Base-by-base conservation (phyloP, 2,329 filamentous ascomycete genomes). In the Albophoma yamanashiensis region DNA sequence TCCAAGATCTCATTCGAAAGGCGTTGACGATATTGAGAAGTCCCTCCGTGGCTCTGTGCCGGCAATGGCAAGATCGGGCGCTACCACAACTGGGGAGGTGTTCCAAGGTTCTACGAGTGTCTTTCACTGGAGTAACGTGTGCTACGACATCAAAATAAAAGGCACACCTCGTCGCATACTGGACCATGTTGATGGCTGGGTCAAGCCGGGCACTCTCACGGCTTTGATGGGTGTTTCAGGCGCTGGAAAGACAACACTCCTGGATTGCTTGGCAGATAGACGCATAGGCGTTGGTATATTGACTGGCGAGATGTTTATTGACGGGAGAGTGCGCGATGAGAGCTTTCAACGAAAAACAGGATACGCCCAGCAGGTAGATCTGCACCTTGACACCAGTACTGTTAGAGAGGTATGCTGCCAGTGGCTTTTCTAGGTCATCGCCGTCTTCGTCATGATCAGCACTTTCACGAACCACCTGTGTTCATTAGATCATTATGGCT, bases 331-430 rank as follows among this genome's bases (percentile, higher is more conserved):
- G 55, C 81, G 85, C 39, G 86, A 89, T 63, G 77, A 78, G 7
- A 87, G 84, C 1, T 89, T 89, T 77, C 86, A 89, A 68, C 83
- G 87, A 25, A 88, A 87, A 70, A 88, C 86, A 0, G 87, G 87
- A 36, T 89, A 89, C 64, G 87, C 87, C 34, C 86, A 89, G 66
- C 87, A 90, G 68, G 67, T 89, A 66, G 87, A 90, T 76, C 77
- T 73, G 7, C 71, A 73, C 45, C 60, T 72, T 2, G 65, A 70
- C 45, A 73, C 71, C 0, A 68, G 67, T 12, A 90, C 87, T 2
- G 73, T 79, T 8, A 71, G 72, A 12, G 75, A 78, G 61, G 73
- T n/a, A n/a, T n/a, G n/a, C n/a, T n/a, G n/a, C n/a, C n/a, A n/a
- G n/a, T n/a, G n/a, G n/a, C n/a, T n/a, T n/a, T n/a, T n/a, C n/a